These are phyloP conservation scores for Bruguiera gymnorhiza DNA, from an alignment of 345 rosid species.

Conservation along the genomic window DNA sequence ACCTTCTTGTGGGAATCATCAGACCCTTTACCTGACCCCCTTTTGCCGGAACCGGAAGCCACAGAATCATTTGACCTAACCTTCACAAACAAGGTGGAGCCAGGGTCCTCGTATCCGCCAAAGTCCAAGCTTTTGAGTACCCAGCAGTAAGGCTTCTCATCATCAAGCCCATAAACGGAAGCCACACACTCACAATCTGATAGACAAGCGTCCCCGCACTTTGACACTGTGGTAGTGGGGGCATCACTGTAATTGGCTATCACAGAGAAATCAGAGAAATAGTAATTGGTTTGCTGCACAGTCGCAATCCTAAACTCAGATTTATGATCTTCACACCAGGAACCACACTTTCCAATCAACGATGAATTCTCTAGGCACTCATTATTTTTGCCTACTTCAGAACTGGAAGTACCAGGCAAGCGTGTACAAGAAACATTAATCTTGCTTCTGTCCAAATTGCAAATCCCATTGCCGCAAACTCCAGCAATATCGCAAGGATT, in stretches of 20 bases:
- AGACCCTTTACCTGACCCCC: slow-evolving; percentile 17
- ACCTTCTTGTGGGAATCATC: slow-evolving; percentile 33
- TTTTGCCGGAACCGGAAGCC: slow-evolving; percentile 2
- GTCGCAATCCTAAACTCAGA: slow-evolving; percentile 44
- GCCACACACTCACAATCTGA: slow-evolving; percentile 79
- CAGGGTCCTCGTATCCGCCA: slow-evolving; percentile 76
- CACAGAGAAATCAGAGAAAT: slow-evolving; percentile 58
- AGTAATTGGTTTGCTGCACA: slow-evolving; percentile 75
- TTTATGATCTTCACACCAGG: slow-evolving; percentile 26
- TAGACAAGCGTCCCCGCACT: slow-evolving; percentile 73
- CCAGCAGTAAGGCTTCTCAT: slow-evolving; percentile 92
- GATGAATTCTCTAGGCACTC: slow-evolving; percentile 54
- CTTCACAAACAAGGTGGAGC: slow-evolving; percentile 76
- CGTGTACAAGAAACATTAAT: slow-evolving; percentile 72
- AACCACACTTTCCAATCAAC: slow-evolving; percentile 39
- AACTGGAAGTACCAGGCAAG: slow-evolving; percentile 56
- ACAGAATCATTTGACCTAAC: slow-evolving; percentile 46
- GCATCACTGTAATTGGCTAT: slow-evolving; percentile 66
- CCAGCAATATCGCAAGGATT: slow-evolving; percentile 90
- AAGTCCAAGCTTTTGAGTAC: slow-evolving; percentile 60
- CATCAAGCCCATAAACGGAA: slow-evolving; percentile 84
- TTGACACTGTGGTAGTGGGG: slow-evolving; percentile 31
- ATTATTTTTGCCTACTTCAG: slow-evolving; percentile 24
- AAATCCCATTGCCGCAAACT: slow-evolving; percentile 77
- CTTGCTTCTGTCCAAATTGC: slow-evolving; percentile 64